Evolutionary conservation across 2,329 filamentous ascomycete genomes (phyloP), one percentile per base, ranked within the genome.

Genomic region (Epichloe uncinata): DNA sequence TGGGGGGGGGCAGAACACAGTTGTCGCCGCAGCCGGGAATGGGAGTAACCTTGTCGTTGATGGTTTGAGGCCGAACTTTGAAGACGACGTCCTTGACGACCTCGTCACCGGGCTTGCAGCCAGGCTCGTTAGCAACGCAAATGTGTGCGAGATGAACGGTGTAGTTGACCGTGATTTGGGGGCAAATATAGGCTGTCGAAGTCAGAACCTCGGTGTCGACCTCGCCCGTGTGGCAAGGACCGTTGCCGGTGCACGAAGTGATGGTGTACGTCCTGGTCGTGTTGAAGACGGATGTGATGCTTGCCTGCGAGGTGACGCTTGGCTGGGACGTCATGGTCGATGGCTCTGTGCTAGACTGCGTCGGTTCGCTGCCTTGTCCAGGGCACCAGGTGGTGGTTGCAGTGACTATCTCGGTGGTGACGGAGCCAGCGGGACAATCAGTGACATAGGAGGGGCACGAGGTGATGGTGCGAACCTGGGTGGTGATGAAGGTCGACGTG

Each of bases 211-310:
- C 55, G 11, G 62, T 58, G 37, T 52, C 54, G 46, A 56, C 54
- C 18, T 51, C 43, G 42, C 54, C 56, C 50, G 57, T 56, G 51
- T 42, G 37, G 51, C 60, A 62, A 13, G 56, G 44, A 13, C 49
- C 76, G 49, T 71, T 70, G 45, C 77, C 71, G 43, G 68, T 70
- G 70, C 78, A 81, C 38, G 71, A 72, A 59, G 74, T 79, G 67
- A 80, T 67, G 62, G 77, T 81, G 58, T 74, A 67, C 61, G 76
- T 69, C 58, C 70, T 69, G 54, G 75, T 79, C 57, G 69, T 65
- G 67, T 72, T 77, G 66, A 77, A 63, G 58, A 73, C 66, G 26
- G 64, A 66, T 48, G 69, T 55, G 36, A 53, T 42, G 37, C 50
- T 51, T 18, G 48, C 38, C 6, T 50, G 50, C 33, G 52, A 53